These are phyloP conservation scores for Cystobasidiopsis lactophilus DNA, from an alignment of 768 basidiomycete genomes.

Conservation along the genomic window DNA sequence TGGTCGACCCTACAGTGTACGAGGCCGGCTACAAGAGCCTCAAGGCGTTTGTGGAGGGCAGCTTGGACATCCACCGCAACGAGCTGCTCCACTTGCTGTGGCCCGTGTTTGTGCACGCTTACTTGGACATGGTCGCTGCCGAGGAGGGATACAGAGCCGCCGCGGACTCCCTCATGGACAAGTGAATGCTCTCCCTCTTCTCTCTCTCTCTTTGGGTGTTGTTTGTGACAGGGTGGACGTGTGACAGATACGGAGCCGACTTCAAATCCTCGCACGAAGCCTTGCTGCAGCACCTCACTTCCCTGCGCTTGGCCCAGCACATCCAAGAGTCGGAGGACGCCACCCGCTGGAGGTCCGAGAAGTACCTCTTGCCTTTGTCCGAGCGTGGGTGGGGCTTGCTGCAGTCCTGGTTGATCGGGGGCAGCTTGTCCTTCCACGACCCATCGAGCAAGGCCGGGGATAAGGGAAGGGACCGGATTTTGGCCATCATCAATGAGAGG, in stretches of 20 bases:
- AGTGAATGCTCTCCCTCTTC: background rate
- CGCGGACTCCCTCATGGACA: constrained; percentile 33
- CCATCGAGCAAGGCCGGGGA: constrained; percentile 2
- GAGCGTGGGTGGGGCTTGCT: constrained; percentile 76
- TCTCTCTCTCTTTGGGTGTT: background rate
- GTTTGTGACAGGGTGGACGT: no score
- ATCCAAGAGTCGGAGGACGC: constrained; percentile 62
- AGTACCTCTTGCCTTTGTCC: constrained; percentile 73
- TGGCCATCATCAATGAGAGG: constrained; percentile 85
- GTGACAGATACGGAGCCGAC: constrained; percentile 32
- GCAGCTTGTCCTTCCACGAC: constrained; percentile 26
- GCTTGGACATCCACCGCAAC: constrained; percentile 35
- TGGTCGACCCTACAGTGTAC: background rate
- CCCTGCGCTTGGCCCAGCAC: constrained; percentile 58
- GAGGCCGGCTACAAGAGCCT: background rate
- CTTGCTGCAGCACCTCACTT: constrained; percentile 54
- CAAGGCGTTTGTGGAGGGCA: constrained; percentile 7
- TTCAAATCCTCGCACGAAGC: constrained; percentile 43
- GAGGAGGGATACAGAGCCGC: constrained; percentile 55
- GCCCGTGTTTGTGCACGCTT: constrained; percentile 93
- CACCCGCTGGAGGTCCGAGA: constrained; percentile 66
- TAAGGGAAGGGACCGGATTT: constrained; percentile 60
- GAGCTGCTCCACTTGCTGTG: constrained; percentile 84
- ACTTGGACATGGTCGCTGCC: constrained; percentile 73
- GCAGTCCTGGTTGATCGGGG: constrained; percentile 89